phyloP scores from a whole-genome alignment of 2,329 filamentous ascomycete species.

The Monilinia vaccinii-corymbosi region DNA sequence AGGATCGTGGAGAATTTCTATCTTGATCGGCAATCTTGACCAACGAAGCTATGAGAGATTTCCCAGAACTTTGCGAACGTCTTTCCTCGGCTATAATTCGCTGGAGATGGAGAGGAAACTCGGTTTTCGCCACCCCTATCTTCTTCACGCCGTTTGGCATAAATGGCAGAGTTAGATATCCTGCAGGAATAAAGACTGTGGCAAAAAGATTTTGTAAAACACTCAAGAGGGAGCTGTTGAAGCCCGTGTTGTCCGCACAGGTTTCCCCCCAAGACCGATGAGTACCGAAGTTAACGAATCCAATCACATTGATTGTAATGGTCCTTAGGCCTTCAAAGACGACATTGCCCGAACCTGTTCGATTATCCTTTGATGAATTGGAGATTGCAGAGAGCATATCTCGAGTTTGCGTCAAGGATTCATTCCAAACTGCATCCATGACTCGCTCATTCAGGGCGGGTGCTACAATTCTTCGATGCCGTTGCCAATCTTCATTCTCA shows the following conservation, averaged over 20 bases:
- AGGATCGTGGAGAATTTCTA: background rate
- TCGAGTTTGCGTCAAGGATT: constrained; percentile 27
- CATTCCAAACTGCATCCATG: constrained; percentile 32
- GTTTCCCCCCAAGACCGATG: constrained; percentile 11
- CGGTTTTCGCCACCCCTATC: background rate
- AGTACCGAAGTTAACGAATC: constrained; percentile 38
- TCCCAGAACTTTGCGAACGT: constrained; percentile 11
- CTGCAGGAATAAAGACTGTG: background rate
- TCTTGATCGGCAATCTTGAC: constrained; percentile 5
- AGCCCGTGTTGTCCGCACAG: background rate
- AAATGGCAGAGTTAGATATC: background rate
- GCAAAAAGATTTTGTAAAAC: background rate
- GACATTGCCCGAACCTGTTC: constrained; percentile 29
- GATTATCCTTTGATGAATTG: constrained; percentile 21
- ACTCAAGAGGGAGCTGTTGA: background rate
- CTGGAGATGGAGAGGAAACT: background rate
- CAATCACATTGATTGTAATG: constrained; percentile 42
- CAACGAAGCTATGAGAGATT: background rate
- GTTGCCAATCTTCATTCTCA: constrained; percentile 31
- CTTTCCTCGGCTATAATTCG: constrained; percentile 3
- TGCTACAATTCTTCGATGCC: constrained; percentile 34
- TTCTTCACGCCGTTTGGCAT: background rate
- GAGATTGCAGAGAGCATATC: constrained; percentile 25
- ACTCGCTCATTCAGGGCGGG: constrained; percentile 35
- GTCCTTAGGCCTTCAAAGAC: constrained; percentile 30